Evolutionary conservation across 768 basidiomycete genomes (phyloP).

Genomic region (Ramaria rubella): DNA sequence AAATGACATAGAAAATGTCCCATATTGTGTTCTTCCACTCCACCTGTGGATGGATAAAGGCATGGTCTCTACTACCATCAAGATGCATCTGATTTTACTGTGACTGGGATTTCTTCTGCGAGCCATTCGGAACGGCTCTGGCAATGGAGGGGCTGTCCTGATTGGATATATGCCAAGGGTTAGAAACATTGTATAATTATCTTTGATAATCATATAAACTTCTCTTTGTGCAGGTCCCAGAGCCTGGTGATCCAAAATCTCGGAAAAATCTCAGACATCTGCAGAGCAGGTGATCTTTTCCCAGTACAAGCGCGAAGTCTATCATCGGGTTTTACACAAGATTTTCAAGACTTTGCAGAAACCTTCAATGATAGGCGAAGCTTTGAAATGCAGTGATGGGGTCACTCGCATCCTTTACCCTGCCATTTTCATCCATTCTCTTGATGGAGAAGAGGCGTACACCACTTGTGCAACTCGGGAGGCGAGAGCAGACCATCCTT

Average conservation of each 20-base stretch:
- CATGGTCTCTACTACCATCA: conserved; percentile 20
- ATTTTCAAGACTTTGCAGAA: conserved; percentile 18
- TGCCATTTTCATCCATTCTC: conserved; percentile 23
- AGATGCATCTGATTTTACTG: conserved; percentile 25
- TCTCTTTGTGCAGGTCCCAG: conserved; percentile 20
- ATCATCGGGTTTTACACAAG: conserved; percentile 22
- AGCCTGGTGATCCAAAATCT: conserved; percentile 21
- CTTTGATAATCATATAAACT: background rate
- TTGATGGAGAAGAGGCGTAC: conserved; percentile 27
- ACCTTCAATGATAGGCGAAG: conserved; percentile 21
- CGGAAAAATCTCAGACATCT: too few species aligned
- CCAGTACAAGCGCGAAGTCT: conserved; percentile 24
- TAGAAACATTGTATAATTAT: background rate
- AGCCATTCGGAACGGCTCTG: conserved; percentile 26
- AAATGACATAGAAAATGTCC: too few species aligned
- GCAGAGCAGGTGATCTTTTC: conserved; percentile 21
- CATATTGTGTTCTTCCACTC: conserved; percentile 23
- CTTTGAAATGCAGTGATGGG: conserved; percentile 20
- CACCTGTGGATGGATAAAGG: conserved; percentile 30
- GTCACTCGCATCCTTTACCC: conserved; percentile 21
- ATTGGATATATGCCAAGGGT: conserved; percentile 26
- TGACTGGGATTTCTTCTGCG: conserved; percentile 23
- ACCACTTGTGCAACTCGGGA: conserved; percentile 22
- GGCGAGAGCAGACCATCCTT: conserved; percentile 24
- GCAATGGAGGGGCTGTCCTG: conserved; percentile 28